phyloP scores from a whole-genome alignment of 257 asterid genomes.

The Mentha longifolia region DNA sequence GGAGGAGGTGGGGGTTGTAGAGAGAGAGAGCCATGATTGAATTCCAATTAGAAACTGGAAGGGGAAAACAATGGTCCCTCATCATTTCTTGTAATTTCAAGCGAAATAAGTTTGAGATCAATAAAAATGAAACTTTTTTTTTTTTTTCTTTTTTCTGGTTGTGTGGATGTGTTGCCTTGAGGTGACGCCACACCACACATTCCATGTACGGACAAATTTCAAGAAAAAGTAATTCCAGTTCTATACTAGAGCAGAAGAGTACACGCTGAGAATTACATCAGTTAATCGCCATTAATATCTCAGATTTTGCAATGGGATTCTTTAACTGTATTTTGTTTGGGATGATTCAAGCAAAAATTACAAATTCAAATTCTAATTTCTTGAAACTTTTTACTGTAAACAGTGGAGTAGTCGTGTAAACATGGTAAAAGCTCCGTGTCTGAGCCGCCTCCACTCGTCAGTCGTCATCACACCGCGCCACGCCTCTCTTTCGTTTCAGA shows the following conservation, averaged over 20 bases:
- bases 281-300: neutral
- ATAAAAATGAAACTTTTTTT: conserved; percentile 2
- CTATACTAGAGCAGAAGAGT: neutral
- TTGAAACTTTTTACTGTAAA: too few relatives aligned
- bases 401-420: too few relatives aligned
- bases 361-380: too few relatives aligned
- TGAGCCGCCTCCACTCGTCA: conserved; percentile 33
- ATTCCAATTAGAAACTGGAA: conserved; percentile 11
- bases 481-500: conserved; percentile 28
- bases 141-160: neutral
- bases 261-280: neutral
- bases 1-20: conserved; percentile 43
- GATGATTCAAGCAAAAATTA: too few relatives aligned
- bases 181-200: conserved; percentile 30
- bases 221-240: neutral
- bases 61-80: neutral
- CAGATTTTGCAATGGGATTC: neutral
- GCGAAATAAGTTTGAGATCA: neutral
- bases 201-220: neutral
- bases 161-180: conserved; percentile 21
- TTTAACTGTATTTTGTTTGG: too few relatives aligned
- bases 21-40: conserved; percentile 46
- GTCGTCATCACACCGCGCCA: conserved; percentile 26
- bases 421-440: conserved; percentile 4
- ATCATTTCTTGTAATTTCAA: neutral